Conservation (phyloP, 495 filamentous ascomycete species). For the Pseudevernia furfuracea region DNA sequence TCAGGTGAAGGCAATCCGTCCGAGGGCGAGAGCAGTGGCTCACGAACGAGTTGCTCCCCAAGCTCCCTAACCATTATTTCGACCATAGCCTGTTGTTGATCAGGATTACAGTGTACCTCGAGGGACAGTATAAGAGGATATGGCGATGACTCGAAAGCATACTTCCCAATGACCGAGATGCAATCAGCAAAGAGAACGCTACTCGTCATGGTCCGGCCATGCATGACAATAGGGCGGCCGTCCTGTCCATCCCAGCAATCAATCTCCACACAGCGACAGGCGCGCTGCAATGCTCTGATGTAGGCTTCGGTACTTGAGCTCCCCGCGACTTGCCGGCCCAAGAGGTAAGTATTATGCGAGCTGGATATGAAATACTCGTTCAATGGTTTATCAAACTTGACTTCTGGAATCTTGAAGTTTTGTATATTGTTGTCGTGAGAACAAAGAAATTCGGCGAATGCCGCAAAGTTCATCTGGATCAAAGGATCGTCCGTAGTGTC, state of each 20-base stretch:
- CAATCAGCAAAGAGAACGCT: constrained; percentile 81
- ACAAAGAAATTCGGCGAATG: constrained; percentile 67
- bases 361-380: constrained; percentile 99
- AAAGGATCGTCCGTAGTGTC: constrained; percentile 36
- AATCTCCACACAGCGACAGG: constrained; percentile 91
- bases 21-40: constrained; percentile 60
- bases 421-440: constrained; percentile 61
- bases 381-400: constrained; percentile 68
- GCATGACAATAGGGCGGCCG: constrained; percentile 77
- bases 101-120: constrained; percentile 81
- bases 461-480: constrained; percentile 61
- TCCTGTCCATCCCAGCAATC: constrained; percentile 95
- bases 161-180: constrained; percentile 84
- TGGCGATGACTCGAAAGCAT: constrained; percentile 72
- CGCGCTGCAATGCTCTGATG: constrained; percentile 76
- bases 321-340: constrained; percentile 82
- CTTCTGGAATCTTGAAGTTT: constrained; percentile 47
- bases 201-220: constrained; percentile 82
- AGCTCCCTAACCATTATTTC: constrained; percentile 81
- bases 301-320: constrained; percentile 91
- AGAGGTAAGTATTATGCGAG: constrained; percentile 95
- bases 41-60: constrained; percentile 64
- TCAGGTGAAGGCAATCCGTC: constrained; percentile 73
- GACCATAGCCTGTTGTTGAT: constrained; percentile 83
- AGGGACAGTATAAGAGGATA: constrained; percentile 91